Evolutionary conservation across 177 flowering plant genomes (phyloP).

Genomic region (Vitis hybrid): DNA sequence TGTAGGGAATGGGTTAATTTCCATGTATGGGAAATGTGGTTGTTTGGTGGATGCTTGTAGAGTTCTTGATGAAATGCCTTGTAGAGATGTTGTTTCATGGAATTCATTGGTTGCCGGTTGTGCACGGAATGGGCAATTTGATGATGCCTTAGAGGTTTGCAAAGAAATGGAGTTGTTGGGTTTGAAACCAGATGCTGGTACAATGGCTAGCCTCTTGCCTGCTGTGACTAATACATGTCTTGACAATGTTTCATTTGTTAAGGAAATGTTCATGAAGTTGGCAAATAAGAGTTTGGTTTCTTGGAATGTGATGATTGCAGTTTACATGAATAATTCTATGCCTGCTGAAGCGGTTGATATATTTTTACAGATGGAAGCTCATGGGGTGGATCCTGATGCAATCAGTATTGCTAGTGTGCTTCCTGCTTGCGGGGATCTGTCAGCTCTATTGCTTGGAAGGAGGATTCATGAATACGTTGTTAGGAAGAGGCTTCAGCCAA

Average conservation of each 20-base stretch:
- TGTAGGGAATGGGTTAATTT: slow-evolving; percentile 49
- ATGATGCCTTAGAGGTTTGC: too few relatives aligned
- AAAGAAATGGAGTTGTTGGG: too few relatives aligned
- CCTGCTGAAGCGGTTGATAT: slow-evolving; percentile 47
- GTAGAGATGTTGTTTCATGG: slow-evolving; percentile 58
- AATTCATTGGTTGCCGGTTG: slow-evolving; percentile 60
- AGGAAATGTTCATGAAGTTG: slow-evolving; percentile 41
- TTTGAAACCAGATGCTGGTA: too few relatives aligned
- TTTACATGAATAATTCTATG: slow-evolving; percentile 53
- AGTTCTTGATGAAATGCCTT: slow-evolving; percentile 46
- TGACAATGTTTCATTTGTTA: slow-evolving; percentile 38
- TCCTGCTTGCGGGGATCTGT: slow-evolving; percentile 72
- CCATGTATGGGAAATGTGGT: slow-evolving; percentile 64
- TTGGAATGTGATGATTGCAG: slow-evolving; percentile 67
- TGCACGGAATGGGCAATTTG: slow-evolving; percentile 21
- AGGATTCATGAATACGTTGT: slow-evolving; percentile 48
- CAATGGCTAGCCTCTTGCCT: too few relatives aligned
- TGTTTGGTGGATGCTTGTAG: slow-evolving; percentile 34
- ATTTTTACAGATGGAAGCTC: slow-evolving; percentile 41
- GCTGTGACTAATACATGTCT: slow-evolving; percentile 42
- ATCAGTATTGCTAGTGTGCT: slow-evolving; percentile 58
- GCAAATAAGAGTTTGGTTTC: slow-evolving; percentile 38
- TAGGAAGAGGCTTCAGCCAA: slow-evolving; percentile 42
- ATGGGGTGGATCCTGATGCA: slow-evolving; percentile 48
- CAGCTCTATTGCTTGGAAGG: slow-evolving; percentile 47